Evolutionary conservation across 768 basidiomycete genomes (phyloP), one percentile per base, ranked within the genome.

Genomic region (Mycena indigotica): DNA sequence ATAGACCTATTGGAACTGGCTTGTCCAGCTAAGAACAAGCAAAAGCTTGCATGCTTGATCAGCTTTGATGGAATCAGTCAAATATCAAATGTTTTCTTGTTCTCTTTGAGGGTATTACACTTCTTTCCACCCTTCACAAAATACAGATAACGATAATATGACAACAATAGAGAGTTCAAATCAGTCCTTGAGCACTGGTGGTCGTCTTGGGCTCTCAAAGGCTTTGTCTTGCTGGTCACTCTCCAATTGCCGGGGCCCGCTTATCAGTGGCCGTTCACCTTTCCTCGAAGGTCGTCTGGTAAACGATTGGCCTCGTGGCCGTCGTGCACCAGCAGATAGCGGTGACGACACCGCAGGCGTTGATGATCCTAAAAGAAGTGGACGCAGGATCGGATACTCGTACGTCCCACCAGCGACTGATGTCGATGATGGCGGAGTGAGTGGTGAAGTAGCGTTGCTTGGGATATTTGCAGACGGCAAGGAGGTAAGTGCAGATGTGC

Each of bases 181-280:
- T n/a, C n/a, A n/a, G n/a, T n/a, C n/a, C 32, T 57, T 56, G 13
- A 71, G 58, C n/a, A 78, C 80, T 28, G 81, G 75, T 21, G 78
- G 75, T 61, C 81, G 67, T 51, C 76, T 35, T 17, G 32, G 79
- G 48, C 74, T 70, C 55, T 80, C 77, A 62, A 69, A 73, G 44
- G 68, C 67, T 38, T 61, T 35, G 10, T 35, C 32, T 35, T 35
- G 10, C 32, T 35, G 17, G 19, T 59, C 65, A 12, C 60, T 63
- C 49, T 53, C 53, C 13, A 62, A 26, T 21, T 53, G 56, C 23
- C 64, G 64, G 21, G 75, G 74, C 15, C 50, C 65, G 57, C 71
- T 70, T 6, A 78, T 75, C 17, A 64, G 54, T 1, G 70, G 68
- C 50, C 19, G 64, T 60, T 35, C 63, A 16, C 50, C 52, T 12